Conservation (phyloP, 2,329 filamentous ascomycete genomes). For the Penicillium sp. region DNA sequence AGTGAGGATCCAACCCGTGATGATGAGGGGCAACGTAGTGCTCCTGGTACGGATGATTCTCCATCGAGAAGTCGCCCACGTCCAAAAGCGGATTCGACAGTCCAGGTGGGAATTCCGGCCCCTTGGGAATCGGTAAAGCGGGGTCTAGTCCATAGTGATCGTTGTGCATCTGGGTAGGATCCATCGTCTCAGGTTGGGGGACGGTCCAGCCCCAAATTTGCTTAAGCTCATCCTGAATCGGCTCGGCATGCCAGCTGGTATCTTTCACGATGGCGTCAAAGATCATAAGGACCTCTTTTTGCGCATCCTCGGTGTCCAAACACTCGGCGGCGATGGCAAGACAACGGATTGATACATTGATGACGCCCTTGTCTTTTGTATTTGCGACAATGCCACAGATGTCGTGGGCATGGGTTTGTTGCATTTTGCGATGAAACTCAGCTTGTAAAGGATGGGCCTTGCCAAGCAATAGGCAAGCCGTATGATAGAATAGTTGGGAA, state of each 20-base stretch:
- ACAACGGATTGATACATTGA: conserved; percentile 76
- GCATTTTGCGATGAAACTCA: conserved; percentile 63
- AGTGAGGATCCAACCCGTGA: conserved; percentile 37
- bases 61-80: conserved; percentile 72
- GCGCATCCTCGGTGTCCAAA: conserved; percentile 68
- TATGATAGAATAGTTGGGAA: conserved; percentile 86
- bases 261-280: conserved; percentile 73
- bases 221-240: conserved; percentile 72
- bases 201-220: conserved; percentile 73
- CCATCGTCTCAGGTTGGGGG: conserved; percentile 35
- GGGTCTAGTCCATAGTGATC: conserved; percentile 25
- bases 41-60: conserved; percentile 79
- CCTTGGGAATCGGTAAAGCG: conserved; percentile 29
- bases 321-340: conserved; percentile 76
- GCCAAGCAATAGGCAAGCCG: conserved; percentile 76
- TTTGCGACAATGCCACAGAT: conserved; percentile 90
- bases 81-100: conserved; percentile 71
- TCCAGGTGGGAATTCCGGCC: conserved; percentile 43
- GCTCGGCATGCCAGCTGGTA: conserved; percentile 76
- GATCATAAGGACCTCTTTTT: conserved; percentile 77
- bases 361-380: conserved; percentile 77
- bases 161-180: conserved; percentile 22
- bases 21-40: conserved; percentile 72
- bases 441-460: conserved; percentile 73
- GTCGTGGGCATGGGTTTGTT: conserved; percentile 75